Base-by-base conservation (phyloP, 208 protist species). In the Trypanosomatidae sp. region DNA sequence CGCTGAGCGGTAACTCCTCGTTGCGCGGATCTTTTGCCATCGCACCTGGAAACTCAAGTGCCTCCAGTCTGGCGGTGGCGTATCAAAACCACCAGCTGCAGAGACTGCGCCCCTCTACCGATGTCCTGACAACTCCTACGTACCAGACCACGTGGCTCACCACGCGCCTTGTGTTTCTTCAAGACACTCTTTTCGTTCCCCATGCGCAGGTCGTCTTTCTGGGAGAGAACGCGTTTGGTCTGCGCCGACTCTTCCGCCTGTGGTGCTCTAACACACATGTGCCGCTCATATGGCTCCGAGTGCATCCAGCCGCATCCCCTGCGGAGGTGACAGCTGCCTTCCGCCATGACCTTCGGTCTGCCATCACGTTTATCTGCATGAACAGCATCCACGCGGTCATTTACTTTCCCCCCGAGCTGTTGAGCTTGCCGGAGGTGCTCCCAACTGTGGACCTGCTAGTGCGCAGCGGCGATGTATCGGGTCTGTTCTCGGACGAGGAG, bases 401-500 rank as follows among this genome's bases (percentile, higher is more conserved):
- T 46, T 90, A 89, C 72, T n/a, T 96, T 15, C 85, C 89, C 7
- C 62, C 85, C 33, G 44, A 62, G n/a, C 55, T 95, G 49, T 60
- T 94, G n/a, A 62, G 53, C 39, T 70, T 86, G 13, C 65, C 75
- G 15, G 84, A 82, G 68, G 86, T 90, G 43, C 67, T 91, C 50
- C 69, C 77, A 7, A 28, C 65, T 22, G 62, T 96, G 19, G 90
- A 96, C 73, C 71, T 72, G 8, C 71, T 94, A 43, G 77, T 94
- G 30, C 83, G 85, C 46, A 81, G 81, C 47, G 90, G 92, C 39
- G 84, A 96, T 50, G 80, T 92, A 22, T 84, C 80, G 30, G 78
- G 82, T 28, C 80, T 94, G n/a, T 91, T 94, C 76, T 82, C 80
- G 12, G 77, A 82, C 33, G 87, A 89, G 59, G 92, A 94, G 73